A percentile compares a stretch with the other conserved stretches of the same genome.
Evolutionary conservation across 345 rosid genomes (phyloP).

Genomic region (Noccaea caerulescens): DNA sequence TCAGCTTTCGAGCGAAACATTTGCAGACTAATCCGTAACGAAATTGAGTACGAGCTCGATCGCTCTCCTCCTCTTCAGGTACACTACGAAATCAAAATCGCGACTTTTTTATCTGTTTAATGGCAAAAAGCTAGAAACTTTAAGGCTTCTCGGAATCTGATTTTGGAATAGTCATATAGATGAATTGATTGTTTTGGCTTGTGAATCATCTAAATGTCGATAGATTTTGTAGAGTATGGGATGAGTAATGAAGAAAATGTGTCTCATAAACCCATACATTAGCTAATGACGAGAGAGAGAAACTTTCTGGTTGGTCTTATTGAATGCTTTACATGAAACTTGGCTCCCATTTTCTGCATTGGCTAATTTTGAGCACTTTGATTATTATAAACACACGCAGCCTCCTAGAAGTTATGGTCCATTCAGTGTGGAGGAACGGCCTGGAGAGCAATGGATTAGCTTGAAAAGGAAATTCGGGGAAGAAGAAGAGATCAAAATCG

Average conservation of each 20-base stretch:
- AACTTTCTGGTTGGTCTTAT: not conserved
- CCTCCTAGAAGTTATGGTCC: constrained; percentile 51
- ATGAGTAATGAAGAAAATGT: not conserved
- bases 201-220: constrained; percentile 8
- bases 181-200: not conserved
- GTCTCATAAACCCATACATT: not conserved
- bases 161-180: not conserved
- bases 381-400: constrained; percentile 49
- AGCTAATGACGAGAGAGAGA: not conserved
- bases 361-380: constrained; percentile 4
- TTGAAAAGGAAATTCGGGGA: constrained; percentile 62
- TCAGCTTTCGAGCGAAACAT: constrained; percentile 75
- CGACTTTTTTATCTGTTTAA: not conserved
- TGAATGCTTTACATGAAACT: not conserved
- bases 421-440: constrained; percentile 62
- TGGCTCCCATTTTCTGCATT: not conserved
- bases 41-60: constrained; percentile 73
- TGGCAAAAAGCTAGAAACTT: constrained; percentile 23
- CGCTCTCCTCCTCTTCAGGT: constrained; percentile 50
- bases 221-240: not conserved
- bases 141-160: constrained; percentile 13
- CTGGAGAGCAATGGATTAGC: constrained; percentile 93
- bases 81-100: not conserved
- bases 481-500: constrained; percentile 74
- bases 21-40: constrained; percentile 61